These are phyloP conservation scores for Globisporangium nunn DNA, from an alignment of 352 stramenopile genomes.

Conservation along the genomic window DNA sequence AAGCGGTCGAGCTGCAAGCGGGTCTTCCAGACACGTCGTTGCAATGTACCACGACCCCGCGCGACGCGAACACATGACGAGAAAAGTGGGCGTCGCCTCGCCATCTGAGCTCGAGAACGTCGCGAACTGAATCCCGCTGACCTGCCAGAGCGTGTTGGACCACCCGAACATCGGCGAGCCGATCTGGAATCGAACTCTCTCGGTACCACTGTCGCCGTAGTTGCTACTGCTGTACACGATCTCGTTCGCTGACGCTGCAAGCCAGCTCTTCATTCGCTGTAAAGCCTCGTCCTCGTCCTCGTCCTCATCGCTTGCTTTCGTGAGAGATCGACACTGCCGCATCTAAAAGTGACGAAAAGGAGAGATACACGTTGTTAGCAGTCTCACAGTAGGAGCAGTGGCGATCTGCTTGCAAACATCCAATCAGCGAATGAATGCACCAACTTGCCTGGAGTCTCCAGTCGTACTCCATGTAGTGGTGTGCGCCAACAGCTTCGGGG, in stretches of 20 bases:
- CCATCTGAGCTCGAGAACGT: constrained; percentile 28
- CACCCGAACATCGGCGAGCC: constrained; percentile 50
- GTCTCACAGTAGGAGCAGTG: neutral
- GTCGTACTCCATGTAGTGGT: constrained; percentile 72
- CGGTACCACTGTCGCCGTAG: constrained; percentile 3
- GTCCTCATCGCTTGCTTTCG: neutral
- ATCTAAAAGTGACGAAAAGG: neutral
- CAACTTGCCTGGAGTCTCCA: constrained; percentile 40
- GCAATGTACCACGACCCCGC: constrained; percentile 67
- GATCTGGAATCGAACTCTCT: constrained; percentile 58
- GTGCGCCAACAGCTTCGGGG: constrained; percentile 41
- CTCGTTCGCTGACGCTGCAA: constrained; percentile 20
- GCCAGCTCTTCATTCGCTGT: constrained; percentile 24
- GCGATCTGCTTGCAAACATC: neutral
- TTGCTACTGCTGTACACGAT: constrained; percentile 2
- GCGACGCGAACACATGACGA: constrained; percentile 61
- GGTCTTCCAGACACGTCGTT: constrained; percentile 59
- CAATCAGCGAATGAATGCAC: neutral
- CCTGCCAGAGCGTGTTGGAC: constrained; percentile 78
- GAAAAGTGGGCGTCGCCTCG: constrained; percentile 31
- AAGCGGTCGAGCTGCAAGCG: constrained; percentile 3
- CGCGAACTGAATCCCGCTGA: constrained; percentile 78
- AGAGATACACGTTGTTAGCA: neutral
- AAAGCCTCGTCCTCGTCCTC: neutral
- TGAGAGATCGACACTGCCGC: constrained; percentile 2